Evolutionary conservation across 208 protist species (phyloP).

Genomic region (Trypanosoma platydactyli): DNA sequence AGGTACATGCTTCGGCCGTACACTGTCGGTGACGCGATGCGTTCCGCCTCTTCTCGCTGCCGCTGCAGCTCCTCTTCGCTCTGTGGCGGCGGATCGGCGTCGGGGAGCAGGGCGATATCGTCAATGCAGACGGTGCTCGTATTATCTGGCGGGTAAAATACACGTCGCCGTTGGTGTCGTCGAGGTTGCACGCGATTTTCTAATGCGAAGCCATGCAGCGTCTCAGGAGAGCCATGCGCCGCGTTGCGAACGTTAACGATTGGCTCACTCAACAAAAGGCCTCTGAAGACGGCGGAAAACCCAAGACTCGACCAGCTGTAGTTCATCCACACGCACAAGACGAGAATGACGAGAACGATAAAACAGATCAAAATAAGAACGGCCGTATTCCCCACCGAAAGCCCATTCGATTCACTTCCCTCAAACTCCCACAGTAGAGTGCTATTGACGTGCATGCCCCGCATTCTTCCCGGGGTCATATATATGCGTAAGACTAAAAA

Average conservation of each 20-base stretch:
- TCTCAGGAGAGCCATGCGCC: not conserved
- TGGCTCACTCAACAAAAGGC: not conserved
- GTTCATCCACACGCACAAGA: not conserved
- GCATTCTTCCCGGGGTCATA: not conserved
- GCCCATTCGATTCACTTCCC: not conserved
- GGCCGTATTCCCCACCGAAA: conserved; percentile 5
- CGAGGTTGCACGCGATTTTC: conserved; percentile 47
- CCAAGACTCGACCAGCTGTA: not conserved
- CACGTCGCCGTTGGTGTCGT: not conserved
- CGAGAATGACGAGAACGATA: not conserved
- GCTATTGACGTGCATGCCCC: not conserved
- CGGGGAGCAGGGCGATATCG: conserved; percentile 34
- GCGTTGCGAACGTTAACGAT: conserved; percentile 1
- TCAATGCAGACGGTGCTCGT: conserved; percentile 35
- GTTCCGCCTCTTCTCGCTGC: conserved; percentile 33
- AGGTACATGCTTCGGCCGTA: conserved; percentile 44
- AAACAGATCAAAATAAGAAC: conserved; percentile 32
- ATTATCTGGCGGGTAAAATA: conserved; percentile 28
- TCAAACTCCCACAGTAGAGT: not conserved
- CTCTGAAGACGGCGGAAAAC: not conserved
- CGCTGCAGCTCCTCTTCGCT: conserved; percentile 35
- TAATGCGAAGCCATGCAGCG: conserved; percentile 34
- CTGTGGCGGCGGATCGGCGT: conserved; percentile 48
- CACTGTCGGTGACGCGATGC: conserved; percentile 45
- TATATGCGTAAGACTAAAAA: too few species aligned